phyloP scores from a whole-genome alignment of 1,284 basidiomycete genomes.

The Puccinia coronata region DNA sequence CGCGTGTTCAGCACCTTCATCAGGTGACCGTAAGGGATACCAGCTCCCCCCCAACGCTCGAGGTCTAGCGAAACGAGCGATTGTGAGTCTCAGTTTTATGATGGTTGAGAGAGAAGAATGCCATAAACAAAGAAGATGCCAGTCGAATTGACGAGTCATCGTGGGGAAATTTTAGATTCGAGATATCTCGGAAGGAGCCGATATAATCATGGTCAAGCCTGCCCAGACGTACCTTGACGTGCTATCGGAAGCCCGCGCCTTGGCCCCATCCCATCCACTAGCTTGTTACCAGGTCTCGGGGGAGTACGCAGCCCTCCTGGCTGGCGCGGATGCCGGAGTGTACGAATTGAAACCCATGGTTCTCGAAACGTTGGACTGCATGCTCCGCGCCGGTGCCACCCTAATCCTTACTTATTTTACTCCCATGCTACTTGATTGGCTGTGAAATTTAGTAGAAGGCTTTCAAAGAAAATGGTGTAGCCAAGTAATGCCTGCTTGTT shows the following conservation, averaged over 20 bases:
- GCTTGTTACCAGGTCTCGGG: conserved; percentile 92
- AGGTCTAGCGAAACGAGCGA: conserved; percentile 87
- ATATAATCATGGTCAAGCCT: conserved; percentile 99
- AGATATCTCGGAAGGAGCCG: conserved; percentile 89
- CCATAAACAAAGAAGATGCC: neutral
- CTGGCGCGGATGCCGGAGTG: conserved; percentile 87
- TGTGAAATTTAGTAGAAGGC: no score
- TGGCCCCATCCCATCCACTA: conserved; percentile 81
- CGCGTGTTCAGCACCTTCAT: conserved; percentile 88
- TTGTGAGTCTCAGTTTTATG: conserved; percentile 65
- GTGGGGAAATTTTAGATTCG: conserved; percentile 66
- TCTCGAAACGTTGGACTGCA: conserved; percentile 84
- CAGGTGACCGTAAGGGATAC: conserved; percentile 95
- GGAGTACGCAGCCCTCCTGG: conserved; percentile 94
- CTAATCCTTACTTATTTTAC: conserved; percentile 42
- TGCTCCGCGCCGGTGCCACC: conserved; percentile 79
- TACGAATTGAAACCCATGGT: conserved; percentile 91
- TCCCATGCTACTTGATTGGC: conserved; percentile 36
- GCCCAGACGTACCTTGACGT: conserved; percentile 94
- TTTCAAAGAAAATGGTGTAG: no score
- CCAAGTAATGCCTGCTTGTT: no score
- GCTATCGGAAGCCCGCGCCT: conserved; percentile 78
- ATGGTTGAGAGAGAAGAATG: no score
- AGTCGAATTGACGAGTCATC: conserved; percentile 21
- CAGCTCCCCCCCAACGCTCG: conserved; percentile 86